Percentiles rank a stretch among this genome's conserved stretches.
phyloP scores from a whole-genome alignment of 2,329 filamentous ascomycete species.

The Venturia pyrina region DNA sequence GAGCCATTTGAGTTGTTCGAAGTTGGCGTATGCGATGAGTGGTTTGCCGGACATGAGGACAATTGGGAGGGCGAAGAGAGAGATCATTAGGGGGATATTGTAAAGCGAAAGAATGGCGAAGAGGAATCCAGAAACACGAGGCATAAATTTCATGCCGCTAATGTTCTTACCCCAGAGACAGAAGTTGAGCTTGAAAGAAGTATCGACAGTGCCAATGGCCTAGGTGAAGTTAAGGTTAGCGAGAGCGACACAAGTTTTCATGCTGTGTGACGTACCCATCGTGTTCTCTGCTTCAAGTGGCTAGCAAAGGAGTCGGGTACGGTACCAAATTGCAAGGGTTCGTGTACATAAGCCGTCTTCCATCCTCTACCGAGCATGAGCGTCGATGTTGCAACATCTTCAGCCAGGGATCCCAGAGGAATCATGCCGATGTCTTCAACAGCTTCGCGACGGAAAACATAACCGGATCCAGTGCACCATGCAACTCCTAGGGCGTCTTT shows the following conservation, averaged over 20 bases:
- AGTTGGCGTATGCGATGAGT: conserved; percentile 14
- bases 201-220: conserved; percentile 18
- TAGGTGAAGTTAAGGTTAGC: not conserved
- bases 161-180: conserved; percentile 16
- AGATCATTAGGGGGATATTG: conserved; percentile 13
- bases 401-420: conserved; percentile 48
- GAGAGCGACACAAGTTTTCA: not conserved
- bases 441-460: conserved; percentile 48
- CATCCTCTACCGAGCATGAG: conserved; percentile 51
- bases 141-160: conserved; percentile 14
- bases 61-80: conserved; percentile 14
- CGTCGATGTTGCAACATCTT: conserved; percentile 51
- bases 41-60: conserved; percentile 14
- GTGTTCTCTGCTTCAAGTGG: conserved; percentile 19
- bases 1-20: conserved; percentile 15
- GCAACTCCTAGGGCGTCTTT: conserved; percentile 41
- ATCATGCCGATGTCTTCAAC: conserved; percentile 53
- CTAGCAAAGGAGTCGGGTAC: conserved; percentile 17
- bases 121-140: conserved; percentile 14
- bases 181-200: conserved; percentile 17
- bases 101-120: conserved; percentile 13
- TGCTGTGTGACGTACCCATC: conserved; percentile 15
- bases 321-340: conserved; percentile 19
- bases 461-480: conserved; percentile 58
- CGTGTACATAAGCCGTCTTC: conserved; percentile 40